phyloP scores from a whole-genome alignment of 2,329 filamentous ascomycete genomes.

The Mycosphaerella arachidis region DNA sequence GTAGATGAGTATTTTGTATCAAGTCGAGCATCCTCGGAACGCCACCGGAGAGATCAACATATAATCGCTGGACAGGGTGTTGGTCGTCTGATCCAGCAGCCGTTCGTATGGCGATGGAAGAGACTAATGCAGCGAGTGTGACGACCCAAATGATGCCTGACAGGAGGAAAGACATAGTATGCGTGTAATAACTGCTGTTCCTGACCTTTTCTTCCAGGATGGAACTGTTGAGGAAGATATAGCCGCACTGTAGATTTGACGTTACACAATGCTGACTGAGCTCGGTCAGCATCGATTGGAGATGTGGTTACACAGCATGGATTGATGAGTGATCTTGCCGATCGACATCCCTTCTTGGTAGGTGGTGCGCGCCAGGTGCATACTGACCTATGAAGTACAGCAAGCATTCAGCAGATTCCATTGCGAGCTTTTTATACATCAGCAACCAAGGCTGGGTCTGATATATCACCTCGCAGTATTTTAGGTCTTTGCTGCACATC shows the following conservation, averaged over 20 bases:
- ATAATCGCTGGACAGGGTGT: background rate
- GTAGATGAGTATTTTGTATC: background rate
- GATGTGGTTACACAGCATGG: background rate
- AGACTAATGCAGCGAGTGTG: background rate
- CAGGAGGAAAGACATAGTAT: too few relatives aligned
- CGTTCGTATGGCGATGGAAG: background rate
- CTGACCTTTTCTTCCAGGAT: background rate
- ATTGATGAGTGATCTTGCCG: background rate
- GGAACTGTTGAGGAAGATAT: background rate
- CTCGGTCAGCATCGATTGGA: background rate
- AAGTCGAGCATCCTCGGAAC: slow-evolving; percentile 7
- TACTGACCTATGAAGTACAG: background rate
- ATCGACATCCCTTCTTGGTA: background rate
- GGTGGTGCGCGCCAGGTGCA: background rate
- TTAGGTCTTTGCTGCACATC: too few relatives aligned
- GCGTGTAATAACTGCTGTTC: background rate
- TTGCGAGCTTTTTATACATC: too few relatives aligned
- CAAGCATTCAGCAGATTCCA: background rate
- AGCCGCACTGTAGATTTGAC: background rate
- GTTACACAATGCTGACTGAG: background rate
- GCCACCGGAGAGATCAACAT: slow-evolving; percentile 2
- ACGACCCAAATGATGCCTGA: too few relatives aligned
- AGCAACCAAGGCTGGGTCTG: too few relatives aligned
- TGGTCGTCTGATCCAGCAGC: background rate
- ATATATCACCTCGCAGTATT: too few relatives aligned